Evolutionary conservation across 2,329 filamentous ascomycete species (phyloP).

Genomic region (Pseudodiploospora longispora): DNA sequence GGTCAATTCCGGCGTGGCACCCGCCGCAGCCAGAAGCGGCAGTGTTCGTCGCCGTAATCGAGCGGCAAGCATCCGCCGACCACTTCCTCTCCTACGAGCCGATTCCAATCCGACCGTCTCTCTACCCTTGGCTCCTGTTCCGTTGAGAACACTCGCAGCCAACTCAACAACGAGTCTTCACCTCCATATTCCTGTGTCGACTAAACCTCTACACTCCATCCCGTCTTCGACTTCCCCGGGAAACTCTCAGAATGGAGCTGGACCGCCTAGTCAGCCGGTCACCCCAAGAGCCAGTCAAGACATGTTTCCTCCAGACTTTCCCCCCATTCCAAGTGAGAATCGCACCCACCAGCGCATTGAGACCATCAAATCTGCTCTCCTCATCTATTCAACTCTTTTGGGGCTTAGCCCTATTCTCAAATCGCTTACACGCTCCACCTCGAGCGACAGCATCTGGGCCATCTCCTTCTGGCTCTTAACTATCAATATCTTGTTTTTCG

Average conservation of each 20-base stretch:
- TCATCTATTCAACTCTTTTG: constrained; percentile 88
- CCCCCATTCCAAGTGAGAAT: constrained; percentile 25
- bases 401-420: constrained; percentile 93
- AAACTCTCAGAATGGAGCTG: not conserved
- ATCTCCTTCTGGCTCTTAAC: constrained; percentile 87
- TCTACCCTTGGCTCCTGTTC: constrained; percentile 16
- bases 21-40: constrained; percentile 27
- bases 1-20: constrained; percentile 15
- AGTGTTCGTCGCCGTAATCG: constrained; percentile 26
- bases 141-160: constrained; percentile 26
- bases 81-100: constrained; percentile 20
- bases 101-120: constrained; percentile 18
- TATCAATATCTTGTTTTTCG: constrained; percentile 97
- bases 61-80: constrained; percentile 30
- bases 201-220: constrained; percentile 14
- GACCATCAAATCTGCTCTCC: constrained; percentile 82
- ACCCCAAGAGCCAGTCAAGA: constrained; percentile 22
- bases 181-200: constrained; percentile 2
- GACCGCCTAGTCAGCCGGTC: constrained; percentile 10
- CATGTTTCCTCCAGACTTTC: constrained; percentile 19
- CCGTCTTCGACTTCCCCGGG: constrained; percentile 6
- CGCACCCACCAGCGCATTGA: constrained; percentile 51
- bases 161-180: constrained; percentile 40
- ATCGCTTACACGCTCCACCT: constrained; percentile 88
- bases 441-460: constrained; percentile 93